Base-by-base conservation (phyloP, 148 eudicot genomes). In the Linanthus parryae region DNA sequence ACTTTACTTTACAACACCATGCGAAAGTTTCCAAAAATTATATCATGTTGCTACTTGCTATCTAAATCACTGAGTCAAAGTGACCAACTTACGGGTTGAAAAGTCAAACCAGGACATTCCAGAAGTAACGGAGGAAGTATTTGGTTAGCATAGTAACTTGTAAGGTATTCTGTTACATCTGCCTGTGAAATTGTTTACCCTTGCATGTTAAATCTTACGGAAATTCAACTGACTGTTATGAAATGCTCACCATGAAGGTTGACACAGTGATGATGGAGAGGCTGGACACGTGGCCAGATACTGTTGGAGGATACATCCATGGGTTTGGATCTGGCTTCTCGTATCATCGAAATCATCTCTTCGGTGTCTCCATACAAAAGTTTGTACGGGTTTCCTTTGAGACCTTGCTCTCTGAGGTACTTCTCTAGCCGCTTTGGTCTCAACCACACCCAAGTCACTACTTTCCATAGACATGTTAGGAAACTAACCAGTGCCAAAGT, bases 301-400 rank as follows among this genome's bases (percentile, higher is more conserved):
- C 42, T 14, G 25, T 41, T 13, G 14, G 34, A 5, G 15, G 27
- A 5, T 10, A 3, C 17, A 39, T 56, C 49, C 37, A 42, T 56
- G 48, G 48, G 19, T 14, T 27, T 56, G 37, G 36, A 40, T 21
- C 44, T 23, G 5, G 73, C 40, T 13, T n/a, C 7, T 45, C 54
- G 63, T 1, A 59, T 41, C 21, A 11, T 11, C 1, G 28, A 41
- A 36, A 58, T 15, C n/a, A 61, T 18, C 18, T 73, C 69, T 41
- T 24, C 50, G 19, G 54, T 19, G 63, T 73, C 73, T 16, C 77
- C 77, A 20, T 62, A 22, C n/a, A 63, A 34, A 5, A 63, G 24
- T 39, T 52, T 56, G 60, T 72, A 72, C 4, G 68, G 37, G 50
- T 66, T 66, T 9, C 71, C 76, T 21, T 57, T 45, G 14, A 66